Conservation (phyloP, 1,284 basidiomycete species). For the Fomitiporia mediterranea region DNA sequence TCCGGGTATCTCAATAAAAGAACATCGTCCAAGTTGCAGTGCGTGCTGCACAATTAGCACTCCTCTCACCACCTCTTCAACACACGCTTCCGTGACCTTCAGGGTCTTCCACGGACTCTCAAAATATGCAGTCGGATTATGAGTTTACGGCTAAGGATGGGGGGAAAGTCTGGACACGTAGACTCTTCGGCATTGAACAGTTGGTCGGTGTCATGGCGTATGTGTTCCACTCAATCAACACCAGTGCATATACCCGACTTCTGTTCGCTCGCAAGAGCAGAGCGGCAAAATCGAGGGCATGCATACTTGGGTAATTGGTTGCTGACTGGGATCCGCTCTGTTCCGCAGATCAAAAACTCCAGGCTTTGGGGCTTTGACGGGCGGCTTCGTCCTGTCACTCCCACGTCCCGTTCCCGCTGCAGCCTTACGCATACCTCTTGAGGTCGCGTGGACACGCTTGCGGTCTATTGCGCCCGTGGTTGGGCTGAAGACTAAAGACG, state of each 20-base stretch:
- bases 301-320: neutral
- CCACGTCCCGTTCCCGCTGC: neutral
- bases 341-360: constrained; percentile 1
- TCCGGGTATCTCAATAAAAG: too few species aligned
- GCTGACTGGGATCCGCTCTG: neutral
- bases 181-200: constrained; percentile 1
- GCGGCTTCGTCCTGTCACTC: neutral
- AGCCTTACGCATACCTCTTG: neutral
- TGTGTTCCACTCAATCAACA: neutral
- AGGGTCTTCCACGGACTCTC: too few species aligned
- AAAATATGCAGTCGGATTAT: constrained; percentile 4
- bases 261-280: neutral
- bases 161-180: constrained; percentile 2
- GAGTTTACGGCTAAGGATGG: neutral
- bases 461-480: neutral
- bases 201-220: constrained; percentile 5
- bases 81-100: too few species aligned
- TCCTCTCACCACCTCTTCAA: too few species aligned
- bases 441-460: constrained; percentile 1
- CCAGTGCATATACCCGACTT: neutral
- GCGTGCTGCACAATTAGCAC: too few species aligned
- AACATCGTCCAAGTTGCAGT: too few species aligned
- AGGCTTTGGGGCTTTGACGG: neutral
- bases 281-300: neutral
- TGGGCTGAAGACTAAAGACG: neutral